Percentiles rank a stretch among this genome's conserved stretches.
Conservation (phyloP, 805 yeast species). For the Kazachstania bromeliacearum region DNA sequence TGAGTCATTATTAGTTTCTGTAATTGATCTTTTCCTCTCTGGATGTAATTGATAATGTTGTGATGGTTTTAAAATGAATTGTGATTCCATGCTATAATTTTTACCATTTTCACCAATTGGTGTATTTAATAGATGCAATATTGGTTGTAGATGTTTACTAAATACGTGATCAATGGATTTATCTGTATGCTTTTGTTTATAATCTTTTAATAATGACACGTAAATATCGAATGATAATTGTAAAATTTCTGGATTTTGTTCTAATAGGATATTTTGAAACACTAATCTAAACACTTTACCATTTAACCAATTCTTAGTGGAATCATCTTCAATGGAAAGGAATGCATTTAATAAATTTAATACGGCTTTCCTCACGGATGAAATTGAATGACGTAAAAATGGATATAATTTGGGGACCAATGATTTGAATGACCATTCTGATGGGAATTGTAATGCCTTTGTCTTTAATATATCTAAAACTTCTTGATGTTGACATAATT, state of each 20-base stretch:
- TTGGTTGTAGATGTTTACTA: slow-evolving; percentile 46
- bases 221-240: slow-evolving; percentile 56
- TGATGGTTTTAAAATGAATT: slow-evolving; percentile 71
- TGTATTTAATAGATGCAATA: slow-evolving; percentile 66
- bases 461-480: slow-evolving; percentile 65
- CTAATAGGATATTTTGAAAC: slow-evolving; percentile 81
- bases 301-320: slow-evolving; percentile 63
- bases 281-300: slow-evolving; percentile 63
- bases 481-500: slow-evolving; percentile 70
- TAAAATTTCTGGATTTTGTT: slow-evolving; percentile 71
- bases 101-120: slow-evolving; percentile 92
- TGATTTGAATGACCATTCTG: slow-evolving; percentile 51
- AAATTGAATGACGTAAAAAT: slow-evolving; percentile 85
- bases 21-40: slow-evolving; percentile 26
- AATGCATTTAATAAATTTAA: slow-evolving; percentile 73
- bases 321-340: slow-evolving; percentile 44
- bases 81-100: slow-evolving; percentile 72
- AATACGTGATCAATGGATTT: slow-evolving; percentile 44
- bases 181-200: slow-evolving; percentile 28
- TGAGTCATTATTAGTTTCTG: slow-evolving; percentile 20
- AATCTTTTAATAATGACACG: slow-evolving; percentile 42
- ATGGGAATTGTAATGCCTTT: slow-evolving; percentile 42
- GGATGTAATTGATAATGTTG: slow-evolving; percentile 27
- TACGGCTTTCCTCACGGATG: slow-evolving; percentile 84
- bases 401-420: slow-evolving; percentile 90